These are phyloP conservation scores for Phaeotremella skinneri DNA, from an alignment of 768 basidiomycete species.

Conservation along the genomic window DNA sequence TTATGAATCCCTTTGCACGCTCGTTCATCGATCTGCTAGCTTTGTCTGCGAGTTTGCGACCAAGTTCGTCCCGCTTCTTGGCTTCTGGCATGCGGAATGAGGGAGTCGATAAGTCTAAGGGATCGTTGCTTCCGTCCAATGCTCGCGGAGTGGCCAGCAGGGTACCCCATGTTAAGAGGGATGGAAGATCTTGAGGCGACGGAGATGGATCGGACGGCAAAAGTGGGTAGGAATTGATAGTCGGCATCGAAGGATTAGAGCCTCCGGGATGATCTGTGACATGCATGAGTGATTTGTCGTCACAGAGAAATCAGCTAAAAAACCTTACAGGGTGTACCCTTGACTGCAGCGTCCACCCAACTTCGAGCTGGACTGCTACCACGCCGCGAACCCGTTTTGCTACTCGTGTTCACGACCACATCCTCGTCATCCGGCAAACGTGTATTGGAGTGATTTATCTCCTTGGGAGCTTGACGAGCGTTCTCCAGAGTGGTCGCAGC, in stretches of 20 bases:
- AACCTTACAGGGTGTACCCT: slow-evolving; percentile 79
- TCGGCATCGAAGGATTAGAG: slow-evolving; percentile 55
- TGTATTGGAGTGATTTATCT: slow-evolving; percentile 77
- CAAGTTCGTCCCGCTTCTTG: slow-evolving; percentile 74
- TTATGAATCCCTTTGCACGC: slow-evolving; percentile 43
- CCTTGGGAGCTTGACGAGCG: slow-evolving; percentile 35
- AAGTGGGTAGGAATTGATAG: slow-evolving; percentile 63
- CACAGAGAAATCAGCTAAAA: not conserved
- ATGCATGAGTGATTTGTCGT: not conserved
- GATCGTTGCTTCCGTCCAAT: slow-evolving; percentile 55
- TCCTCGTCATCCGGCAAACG: slow-evolving; percentile 65
- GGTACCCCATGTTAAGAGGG: slow-evolving; percentile 97
- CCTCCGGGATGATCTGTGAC: slow-evolving; percentile 64
- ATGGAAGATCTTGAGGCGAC: slow-evolving; percentile 75
- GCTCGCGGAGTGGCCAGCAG: slow-evolving; percentile 87
- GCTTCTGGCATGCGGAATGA: slow-evolving; percentile 74
- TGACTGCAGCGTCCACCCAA: slow-evolving; percentile 85
- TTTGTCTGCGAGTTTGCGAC: slow-evolving; percentile 73
- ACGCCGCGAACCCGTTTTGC: slow-evolving; percentile 21
- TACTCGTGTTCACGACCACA: slow-evolving; percentile 27
- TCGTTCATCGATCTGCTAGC: slow-evolving; percentile 74
- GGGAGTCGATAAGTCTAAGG: slow-evolving; percentile 51
- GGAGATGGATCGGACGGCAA: slow-evolving; percentile 85
- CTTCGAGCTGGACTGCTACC: slow-evolving; percentile 86
- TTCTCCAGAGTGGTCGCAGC: slow-evolving; percentile 8